phyloP scores from a whole-genome alignment of 352 stramenopile genomes.

The Phytopythium oedochilum region DNA sequence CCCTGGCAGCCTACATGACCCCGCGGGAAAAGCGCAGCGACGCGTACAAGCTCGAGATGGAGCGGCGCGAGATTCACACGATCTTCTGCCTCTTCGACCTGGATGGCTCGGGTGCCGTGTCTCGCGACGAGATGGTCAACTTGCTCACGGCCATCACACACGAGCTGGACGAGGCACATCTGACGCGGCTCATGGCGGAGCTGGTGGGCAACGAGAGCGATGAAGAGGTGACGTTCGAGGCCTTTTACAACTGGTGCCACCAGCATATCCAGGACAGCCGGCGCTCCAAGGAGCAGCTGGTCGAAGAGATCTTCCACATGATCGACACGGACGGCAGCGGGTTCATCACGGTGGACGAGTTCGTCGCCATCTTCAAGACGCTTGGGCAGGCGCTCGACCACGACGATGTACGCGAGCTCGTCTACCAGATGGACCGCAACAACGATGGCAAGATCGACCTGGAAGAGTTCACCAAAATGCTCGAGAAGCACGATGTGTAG shows the following conservation, averaged over 20 bases:
- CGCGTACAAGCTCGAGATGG: constrained; percentile 51
- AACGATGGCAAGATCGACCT: constrained; percentile 72
- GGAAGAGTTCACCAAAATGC: constrained; percentile 67
- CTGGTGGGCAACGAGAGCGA: constrained; percentile 26
- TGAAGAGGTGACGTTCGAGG: constrained; percentile 51
- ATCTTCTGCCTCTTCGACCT: constrained; percentile 69
- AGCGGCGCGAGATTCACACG: constrained; percentile 65
- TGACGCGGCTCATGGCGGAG: constrained; percentile 54
- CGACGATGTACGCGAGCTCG: constrained; percentile 65
- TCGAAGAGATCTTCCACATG: constrained; percentile 70
- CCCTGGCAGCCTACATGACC: constrained; percentile 37
- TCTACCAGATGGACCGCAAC: constrained; percentile 75
- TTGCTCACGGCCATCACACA: constrained; percentile 59
- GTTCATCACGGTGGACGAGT: constrained; percentile 70
- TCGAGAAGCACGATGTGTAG: constrained; percentile 70
- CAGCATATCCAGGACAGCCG: constrained; percentile 47
- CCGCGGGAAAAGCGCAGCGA: constrained; percentile 44
- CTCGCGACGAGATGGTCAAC: constrained; percentile 52
- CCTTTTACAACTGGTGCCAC: constrained; percentile 72
- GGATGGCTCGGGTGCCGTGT: constrained; percentile 56
- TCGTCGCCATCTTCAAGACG: constrained; percentile 66
- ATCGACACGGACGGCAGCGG: constrained; percentile 55
- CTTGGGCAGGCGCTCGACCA: constrained; percentile 66
- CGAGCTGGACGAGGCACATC: constrained; percentile 52
- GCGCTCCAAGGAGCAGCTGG: constrained; percentile 52